Percentiles rank a stretch among this genome's conserved stretches.
These are phyloP conservation scores for Populus trichocarpa DNA, from an alignment of 441 rosid genomes.

Conservation along the genomic window DNA sequence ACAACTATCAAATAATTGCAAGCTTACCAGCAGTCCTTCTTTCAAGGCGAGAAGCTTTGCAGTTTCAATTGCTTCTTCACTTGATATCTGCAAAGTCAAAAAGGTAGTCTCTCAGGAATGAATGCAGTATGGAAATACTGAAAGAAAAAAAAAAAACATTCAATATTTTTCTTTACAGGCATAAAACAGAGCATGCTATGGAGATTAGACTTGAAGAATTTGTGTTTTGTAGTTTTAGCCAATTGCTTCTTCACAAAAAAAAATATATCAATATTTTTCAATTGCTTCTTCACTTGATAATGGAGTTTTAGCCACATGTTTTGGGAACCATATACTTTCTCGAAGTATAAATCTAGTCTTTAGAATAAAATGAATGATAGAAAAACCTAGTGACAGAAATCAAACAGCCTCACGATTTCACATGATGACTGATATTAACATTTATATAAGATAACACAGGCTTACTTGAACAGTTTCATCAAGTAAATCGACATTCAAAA, in stretches of 20 bases:
- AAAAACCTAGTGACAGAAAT: background rate
- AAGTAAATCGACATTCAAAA: conserved; percentile 44
- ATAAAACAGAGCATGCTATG: background rate
- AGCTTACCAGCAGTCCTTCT: conserved; percentile 82
- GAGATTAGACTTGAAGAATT: background rate
- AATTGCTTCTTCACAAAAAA: no score
- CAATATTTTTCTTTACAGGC: background rate
- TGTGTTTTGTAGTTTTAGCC: no score
- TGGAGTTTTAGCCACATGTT: background rate
- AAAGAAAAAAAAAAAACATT: background rate
- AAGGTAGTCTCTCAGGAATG: background rate
- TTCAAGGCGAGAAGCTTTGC: conserved; percentile 73
- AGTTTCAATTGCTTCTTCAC: conserved; percentile 81
- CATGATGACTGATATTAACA: background rate
- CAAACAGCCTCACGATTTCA: background rate
- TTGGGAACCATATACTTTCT: background rate
- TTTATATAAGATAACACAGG: background rate
- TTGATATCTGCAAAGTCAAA: conserved; percentile 47
- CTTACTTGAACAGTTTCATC: conserved; percentile 61
- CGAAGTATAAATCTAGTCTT: background rate
- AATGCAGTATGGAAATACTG: background rate
- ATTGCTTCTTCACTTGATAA: no score
- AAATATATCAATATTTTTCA: no score
- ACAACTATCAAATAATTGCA: background rate
- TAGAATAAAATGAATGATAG: background rate